Evolutionary conservation across 2,329 filamentous ascomycete species (phyloP), one percentile per base, ranked within the genome.

Genomic region (Fusarium verticillioides): DNA sequence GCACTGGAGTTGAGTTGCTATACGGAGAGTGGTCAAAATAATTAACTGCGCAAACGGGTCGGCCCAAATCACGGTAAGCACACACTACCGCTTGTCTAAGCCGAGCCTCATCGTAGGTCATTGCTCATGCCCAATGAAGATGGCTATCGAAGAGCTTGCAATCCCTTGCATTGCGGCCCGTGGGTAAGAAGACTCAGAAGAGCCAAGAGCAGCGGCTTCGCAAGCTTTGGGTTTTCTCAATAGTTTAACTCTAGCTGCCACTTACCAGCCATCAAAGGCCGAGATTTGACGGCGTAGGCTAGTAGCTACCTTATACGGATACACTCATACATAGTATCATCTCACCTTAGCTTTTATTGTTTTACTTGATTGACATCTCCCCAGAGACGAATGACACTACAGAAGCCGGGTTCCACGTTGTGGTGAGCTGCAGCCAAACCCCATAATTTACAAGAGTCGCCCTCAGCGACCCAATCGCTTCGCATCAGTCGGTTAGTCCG

Each of bases 381-480:
- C 72, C 59, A 75, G 62, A 76, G 70, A 72, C 73, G 73, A 75
- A 70, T 67, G 47, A 59, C 54, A 57, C 72, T 62, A 70, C 67
- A 69, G 65, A 54, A 60, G 28, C 66, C 58, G 39, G 72, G 73
- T 62, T 72, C 73, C 73, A 69, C 63, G 67, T 43, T 50, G 52
- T 65, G 49, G 70, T 69, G 50, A 69, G 63, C 59, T 73, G 70
- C 75, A 75, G 75, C 67, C 63, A 67, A 73, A 64, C 13, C 30
- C 76, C 69, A 74, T 73, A 78, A 75, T 70, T 78, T 78, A 66
- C 70, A 59, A 66, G 70, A 76, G 67, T 70, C 39, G 63, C 62
- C 59, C 61, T 34, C 62, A 53, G 62, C 65, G 53, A 65, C 59
- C 76, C 75, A 78, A 78, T 78, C 65, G 72, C 72, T 57, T 69